Base-by-base conservation (phyloP, 345 rosid genomes). In the Anacardium occidentale region DNA sequence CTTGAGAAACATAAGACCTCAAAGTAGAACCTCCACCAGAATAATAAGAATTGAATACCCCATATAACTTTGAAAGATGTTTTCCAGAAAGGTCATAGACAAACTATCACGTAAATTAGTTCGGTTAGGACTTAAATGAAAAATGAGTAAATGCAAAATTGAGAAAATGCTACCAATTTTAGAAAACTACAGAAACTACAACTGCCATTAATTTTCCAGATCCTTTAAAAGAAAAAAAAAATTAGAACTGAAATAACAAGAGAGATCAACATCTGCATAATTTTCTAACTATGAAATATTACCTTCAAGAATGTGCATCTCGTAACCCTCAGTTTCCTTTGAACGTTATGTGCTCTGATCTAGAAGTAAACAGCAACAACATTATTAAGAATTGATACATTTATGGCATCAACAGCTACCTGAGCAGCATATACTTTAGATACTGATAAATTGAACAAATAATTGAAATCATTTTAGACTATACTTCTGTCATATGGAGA, bases 271-370 rank as follows among this genome's bases (percentile, higher is more conserved):
- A 64, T 69, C 62, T 47, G 20, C 13, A 62, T 2, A 48, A 15
- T 58, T 63, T 59, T 53, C 59, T n/a, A 60, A 34, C 53, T 50
- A 24, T 56, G 1, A 13, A 29, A 18, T 59, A 74, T 64, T 74
- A 90, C 96, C 96, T 84, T 86, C 47, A 84, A 81, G 78, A 88
- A 86, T 73, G 82, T 72, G 80, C 86, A 86, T 66, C 77, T 72
- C 50, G 72, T 50, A 74, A 58, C n/a, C 64, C 75, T 68, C n/a
- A 57, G 32, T 54, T 73, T 72, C 76, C 79, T 77, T 66, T 47
- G 88, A 47, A 72, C 77, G 74, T 81, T 81, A 21, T 75, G 54
- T 40, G 79, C 77, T 58, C 77, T 83, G 76, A 84, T 71, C 96
- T 90, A 62, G n/a, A 71, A 52, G 40, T 17, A 44, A 72, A 63